Percentiles rank a stretch among this genome's conserved stretches.
Evolutionary conservation across 2,329 filamentous ascomycete species (phyloP).

Genomic region (Hypoxylon rubiginosum): DNA sequence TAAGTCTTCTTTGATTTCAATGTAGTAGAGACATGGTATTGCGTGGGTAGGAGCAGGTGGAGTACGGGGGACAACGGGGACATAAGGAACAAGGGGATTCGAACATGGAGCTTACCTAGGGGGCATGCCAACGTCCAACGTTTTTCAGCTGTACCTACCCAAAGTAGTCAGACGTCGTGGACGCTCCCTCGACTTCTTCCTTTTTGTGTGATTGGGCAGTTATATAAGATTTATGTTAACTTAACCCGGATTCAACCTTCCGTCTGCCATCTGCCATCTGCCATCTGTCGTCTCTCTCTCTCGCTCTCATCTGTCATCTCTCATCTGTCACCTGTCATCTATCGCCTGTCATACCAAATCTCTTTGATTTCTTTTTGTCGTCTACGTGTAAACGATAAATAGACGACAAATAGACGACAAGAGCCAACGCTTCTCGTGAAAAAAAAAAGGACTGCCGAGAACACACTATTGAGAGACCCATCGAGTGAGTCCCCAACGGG

Average conservation of each 20-base stretch:
- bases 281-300: background rate
- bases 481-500: background rate
- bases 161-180: background rate
- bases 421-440: too few species aligned
- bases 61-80: background rate
- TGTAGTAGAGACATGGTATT: background rate
- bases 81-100: background rate
- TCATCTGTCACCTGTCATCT: background rate
- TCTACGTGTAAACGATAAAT: background rate
- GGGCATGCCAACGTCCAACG: background rate
- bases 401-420: background rate
- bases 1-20: slow-evolving; percentile 1
- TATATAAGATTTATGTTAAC: background rate
- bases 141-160: background rate
- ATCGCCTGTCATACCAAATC: background rate
- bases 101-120: background rate
- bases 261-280: background rate
- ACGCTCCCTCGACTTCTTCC: too few species aligned
- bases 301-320: background rate
- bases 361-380: background rate
- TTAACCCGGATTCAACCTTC: background rate
- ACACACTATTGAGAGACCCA: background rate
- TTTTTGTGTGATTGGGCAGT: background rate
- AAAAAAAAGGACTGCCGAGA: background rate
- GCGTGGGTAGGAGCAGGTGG: background rate